Evolutionary conservation across 306 rosid species (phyloP).

Genomic region (Trifolium subterraneum): DNA sequence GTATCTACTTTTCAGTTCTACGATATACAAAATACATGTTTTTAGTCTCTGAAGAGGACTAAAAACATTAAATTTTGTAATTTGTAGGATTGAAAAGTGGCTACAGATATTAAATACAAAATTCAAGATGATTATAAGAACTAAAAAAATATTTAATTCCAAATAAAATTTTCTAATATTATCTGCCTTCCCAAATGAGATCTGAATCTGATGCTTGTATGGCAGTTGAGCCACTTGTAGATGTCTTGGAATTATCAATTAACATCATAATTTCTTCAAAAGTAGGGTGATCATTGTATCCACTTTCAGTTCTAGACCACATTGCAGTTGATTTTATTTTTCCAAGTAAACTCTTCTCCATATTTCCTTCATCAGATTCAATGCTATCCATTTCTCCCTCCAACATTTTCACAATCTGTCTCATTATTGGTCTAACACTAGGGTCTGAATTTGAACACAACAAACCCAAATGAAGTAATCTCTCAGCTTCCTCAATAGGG

Average conservation of each 20-base stretch:
- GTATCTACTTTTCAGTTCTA: background rate
- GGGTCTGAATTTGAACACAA: constrained; percentile 61
- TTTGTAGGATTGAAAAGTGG: too few species aligned
- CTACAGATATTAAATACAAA: too few species aligned
- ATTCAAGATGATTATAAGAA: background rate
- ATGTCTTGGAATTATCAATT: constrained; percentile 13
- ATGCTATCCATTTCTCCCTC: constrained; percentile 44
- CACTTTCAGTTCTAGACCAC: constrained; percentile 32
- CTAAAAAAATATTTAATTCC: background rate
- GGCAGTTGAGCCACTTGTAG: constrained; percentile 28
- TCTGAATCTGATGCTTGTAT: constrained; percentile 34
- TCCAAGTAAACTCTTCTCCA: constrained; percentile 43
- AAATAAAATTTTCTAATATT: background rate
- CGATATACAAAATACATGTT: background rate
- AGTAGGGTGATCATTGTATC: constrained; percentile 46
- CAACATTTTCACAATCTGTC: constrained; percentile 59
- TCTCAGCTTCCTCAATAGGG: constrained; percentile 55
- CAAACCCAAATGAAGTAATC: constrained; percentile 61
- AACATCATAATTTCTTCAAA: constrained; percentile 47
- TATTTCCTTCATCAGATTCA: constrained; percentile 39
- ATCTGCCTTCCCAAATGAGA: constrained; percentile 34
- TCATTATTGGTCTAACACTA: constrained; percentile 62
- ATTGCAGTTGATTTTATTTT: constrained; percentile 44
- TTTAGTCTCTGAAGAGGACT: too few species aligned
- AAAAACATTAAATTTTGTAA: too few species aligned